Percentiles rank a stretch among this genome's conserved stretches.
These are phyloP conservation scores for Spathaspora girioi DNA, from an alignment of 805 yeast genomes.

Conservation along the genomic window DNA sequence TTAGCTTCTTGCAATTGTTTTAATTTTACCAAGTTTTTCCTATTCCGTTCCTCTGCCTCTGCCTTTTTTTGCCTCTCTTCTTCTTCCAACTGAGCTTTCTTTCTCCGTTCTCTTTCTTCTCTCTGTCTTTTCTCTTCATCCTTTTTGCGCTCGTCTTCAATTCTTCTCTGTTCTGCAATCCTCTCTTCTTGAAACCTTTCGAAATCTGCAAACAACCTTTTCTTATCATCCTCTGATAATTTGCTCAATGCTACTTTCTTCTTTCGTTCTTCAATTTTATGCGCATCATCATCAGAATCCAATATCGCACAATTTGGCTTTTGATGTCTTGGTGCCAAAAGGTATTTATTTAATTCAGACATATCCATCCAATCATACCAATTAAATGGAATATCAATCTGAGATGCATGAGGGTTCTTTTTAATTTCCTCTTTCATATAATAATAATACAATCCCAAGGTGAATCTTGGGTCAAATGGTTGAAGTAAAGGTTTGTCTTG, in stretches of 20 bases:
- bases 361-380: slow-evolving; percentile 58
- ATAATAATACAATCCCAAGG: slow-evolving; percentile 21
- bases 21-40: neutral
- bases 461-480: slow-evolving; percentile 30
- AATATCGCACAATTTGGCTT: slow-evolving; percentile 41
- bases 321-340: slow-evolving; percentile 17
- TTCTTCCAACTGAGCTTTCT: slow-evolving; percentile 6
- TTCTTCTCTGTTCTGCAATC: slow-evolving; percentile 4
- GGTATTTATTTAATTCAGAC: slow-evolving; percentile 34
- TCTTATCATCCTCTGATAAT: slow-evolving; percentile 7
- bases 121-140: slow-evolving; percentile 6
- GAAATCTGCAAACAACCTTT: slow-evolving; percentile 8
- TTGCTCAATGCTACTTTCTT: slow-evolving; percentile 5
- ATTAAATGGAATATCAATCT: slow-evolving; percentile 37
- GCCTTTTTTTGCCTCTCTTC: neutral
- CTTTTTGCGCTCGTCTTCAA: slow-evolving; percentile 7
- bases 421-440: slow-evolving; percentile 8
- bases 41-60: neutral
- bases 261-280: slow-evolving; percentile 3
- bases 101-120: slow-evolving; percentile 8
- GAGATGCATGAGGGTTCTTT: neutral
- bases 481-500: slow-evolving; percentile 18
- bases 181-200: slow-evolving; percentile 3
- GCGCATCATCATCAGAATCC: slow-evolving; percentile 26
- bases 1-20: neutral